Conservation (phyloP, 768 basidiomycete genomes). For the Psilocybe sp. region DNA sequence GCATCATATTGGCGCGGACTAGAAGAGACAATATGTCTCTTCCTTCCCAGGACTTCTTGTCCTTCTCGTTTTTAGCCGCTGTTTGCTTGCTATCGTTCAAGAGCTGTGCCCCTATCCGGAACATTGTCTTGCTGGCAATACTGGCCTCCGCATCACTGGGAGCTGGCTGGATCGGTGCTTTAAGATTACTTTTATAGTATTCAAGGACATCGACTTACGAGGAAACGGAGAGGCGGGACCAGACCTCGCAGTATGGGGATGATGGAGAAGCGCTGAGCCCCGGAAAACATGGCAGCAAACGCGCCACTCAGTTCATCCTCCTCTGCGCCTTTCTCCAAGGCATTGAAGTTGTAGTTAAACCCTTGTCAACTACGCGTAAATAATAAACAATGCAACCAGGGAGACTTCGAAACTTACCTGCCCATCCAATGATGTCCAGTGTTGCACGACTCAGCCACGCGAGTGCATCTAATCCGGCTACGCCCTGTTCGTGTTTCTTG, state of each 20-base stretch:
- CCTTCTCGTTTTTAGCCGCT: slow-evolving; percentile 19
- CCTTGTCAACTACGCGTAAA: slow-evolving; percentile 9
- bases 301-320: slow-evolving; percentile 47
- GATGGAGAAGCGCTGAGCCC: slow-evolving; percentile 31
- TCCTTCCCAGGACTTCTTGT: slow-evolving; percentile 21
- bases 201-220: slow-evolving; percentile 22
- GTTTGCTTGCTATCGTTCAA: slow-evolving; percentile 41
- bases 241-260: slow-evolving; percentile 26
- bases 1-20: slow-evolving; percentile 57
- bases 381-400: neutral
- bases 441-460: slow-evolving; percentile 65
- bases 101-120: slow-evolving; percentile 43
- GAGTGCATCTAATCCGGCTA: slow-evolving; percentile 50
- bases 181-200: neutral
- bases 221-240: slow-evolving; percentile 32
- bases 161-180: slow-evolving; percentile 19
- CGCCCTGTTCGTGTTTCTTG: slow-evolving; percentile 14
- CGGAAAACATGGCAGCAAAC: slow-evolving; percentile 43
- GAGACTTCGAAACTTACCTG: slow-evolving; percentile 35
- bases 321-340: slow-evolving; percentile 20
- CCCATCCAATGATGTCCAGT: slow-evolving; percentile 74
- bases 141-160: slow-evolving; percentile 20
- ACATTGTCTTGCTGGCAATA: slow-evolving; percentile 35
- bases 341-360: slow-evolving; percentile 28
- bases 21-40: slow-evolving; percentile 57